Conservation (phyloP, 2,329 filamentous ascomycete species). For the Neonectria coccinea region DNA sequence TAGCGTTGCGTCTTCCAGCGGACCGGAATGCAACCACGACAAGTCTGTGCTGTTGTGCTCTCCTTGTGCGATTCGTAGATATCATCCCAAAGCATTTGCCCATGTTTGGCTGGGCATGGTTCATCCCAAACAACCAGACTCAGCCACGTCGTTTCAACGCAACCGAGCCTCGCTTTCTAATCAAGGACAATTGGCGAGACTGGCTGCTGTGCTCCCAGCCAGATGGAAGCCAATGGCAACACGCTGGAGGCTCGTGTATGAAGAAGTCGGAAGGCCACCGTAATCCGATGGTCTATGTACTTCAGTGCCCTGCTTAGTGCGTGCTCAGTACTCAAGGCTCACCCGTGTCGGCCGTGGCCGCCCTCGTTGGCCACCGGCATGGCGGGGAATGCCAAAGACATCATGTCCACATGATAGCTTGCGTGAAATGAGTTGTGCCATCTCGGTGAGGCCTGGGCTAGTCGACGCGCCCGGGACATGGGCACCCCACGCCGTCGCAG, state of each 20-base stretch:
- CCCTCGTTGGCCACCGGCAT: constrained; percentile 30
- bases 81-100: constrained; percentile 15
- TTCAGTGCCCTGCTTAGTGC: neutral
- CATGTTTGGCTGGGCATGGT: constrained; percentile 7
- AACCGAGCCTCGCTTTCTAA: neutral
- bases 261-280: too few species aligned
- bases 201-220: constrained; percentile 1
- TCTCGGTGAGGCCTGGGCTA: constrained; percentile 37
- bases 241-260: neutral
- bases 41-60: constrained; percentile 18
- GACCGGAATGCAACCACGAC: constrained; percentile 31
- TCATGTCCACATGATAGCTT: constrained; percentile 34
- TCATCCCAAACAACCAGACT: constrained; percentile 1
- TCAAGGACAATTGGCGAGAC: constrained; percentile 5
- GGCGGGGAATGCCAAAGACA: constrained; percentile 31
- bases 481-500: constrained; percentile 32
- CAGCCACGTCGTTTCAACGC: neutral
- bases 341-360: constrained; percentile 31
- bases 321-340: neutral
- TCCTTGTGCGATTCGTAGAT: constrained; percentile 15
- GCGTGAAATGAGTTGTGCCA: constrained; percentile 30
- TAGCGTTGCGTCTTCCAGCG: constrained; percentile 29
- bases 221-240: constrained; percentile 11
- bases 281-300: neutral
- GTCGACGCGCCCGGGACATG: constrained; percentile 23